These are phyloP conservation scores for Aspergillus neoniger DNA, from an alignment of 2,329 filamentous ascomycete genomes.

Conservation along the genomic window DNA sequence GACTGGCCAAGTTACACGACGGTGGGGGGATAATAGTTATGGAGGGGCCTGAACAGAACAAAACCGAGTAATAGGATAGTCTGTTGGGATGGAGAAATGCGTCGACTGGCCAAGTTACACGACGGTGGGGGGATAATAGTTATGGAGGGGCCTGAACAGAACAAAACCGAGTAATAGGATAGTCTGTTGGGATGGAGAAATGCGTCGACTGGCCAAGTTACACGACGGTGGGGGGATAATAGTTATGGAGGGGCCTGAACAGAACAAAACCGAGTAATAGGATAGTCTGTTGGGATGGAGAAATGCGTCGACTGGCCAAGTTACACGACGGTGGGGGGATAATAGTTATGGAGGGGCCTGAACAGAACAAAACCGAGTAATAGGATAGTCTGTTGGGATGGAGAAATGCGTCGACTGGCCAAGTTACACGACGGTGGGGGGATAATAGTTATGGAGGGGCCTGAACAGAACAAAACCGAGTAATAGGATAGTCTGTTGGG, in stretches of 20 bases:
- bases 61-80: not conserved
- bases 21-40: not conserved
- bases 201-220: not conserved
- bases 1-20: not conserved
- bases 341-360: not conserved
- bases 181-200: too few species aligned
- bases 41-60: not conserved
- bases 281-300: too few species aligned
- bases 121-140: not conserved
- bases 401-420: not conserved
- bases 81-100: not conserved
- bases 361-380: not conserved
- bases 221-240: not conserved
- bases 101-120: not conserved
- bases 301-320: not conserved
- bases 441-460: not conserved
- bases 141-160: not conserved
- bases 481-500: not conserved
- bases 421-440: not conserved
- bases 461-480: not conserved
- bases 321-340: not conserved
- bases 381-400: too few species aligned
- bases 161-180: not conserved
- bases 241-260: not conserved
- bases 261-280: not conserved